Conservation (phyloP, 2,329 filamentous ascomycete genomes). For the Ceratocystis lukuohia region DNA sequence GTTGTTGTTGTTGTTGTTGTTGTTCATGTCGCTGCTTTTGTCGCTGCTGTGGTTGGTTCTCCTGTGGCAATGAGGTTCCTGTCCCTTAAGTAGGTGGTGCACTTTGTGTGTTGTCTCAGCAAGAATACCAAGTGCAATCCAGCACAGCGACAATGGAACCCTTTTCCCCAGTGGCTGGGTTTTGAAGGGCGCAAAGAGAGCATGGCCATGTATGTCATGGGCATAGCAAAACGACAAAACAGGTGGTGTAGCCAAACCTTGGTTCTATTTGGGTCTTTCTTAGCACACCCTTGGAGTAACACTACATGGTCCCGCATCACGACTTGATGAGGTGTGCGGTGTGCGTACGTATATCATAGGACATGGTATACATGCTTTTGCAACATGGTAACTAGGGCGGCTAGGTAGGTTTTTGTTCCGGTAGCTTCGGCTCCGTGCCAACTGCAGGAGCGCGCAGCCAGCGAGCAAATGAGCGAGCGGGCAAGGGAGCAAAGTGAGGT, state of each 20-base stretch:
- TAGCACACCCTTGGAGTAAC: neutral
- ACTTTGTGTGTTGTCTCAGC: conserved; percentile 2
- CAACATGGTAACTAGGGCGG: neutral
- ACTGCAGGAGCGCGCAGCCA: neutral
- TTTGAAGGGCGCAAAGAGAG: neutral
- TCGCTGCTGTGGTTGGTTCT: too few relatives aligned
- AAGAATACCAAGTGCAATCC: conserved; percentile 7
- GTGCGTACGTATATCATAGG: neutral
- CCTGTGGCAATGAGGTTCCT: neutral
- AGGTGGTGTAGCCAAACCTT: neutral
- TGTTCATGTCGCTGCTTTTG: neutral
- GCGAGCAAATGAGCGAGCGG: neutral
- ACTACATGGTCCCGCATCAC: neutral
- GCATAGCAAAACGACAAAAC: neutral
- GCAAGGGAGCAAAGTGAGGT: neutral
- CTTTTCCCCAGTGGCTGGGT: neutral
- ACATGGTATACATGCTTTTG: neutral
- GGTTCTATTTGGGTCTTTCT: neutral
- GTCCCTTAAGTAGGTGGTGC: neutral
- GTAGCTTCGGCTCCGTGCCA: neutral
- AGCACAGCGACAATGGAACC: neutral
- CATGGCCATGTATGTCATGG: too few relatives aligned
- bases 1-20: neutral
- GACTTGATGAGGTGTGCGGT: neutral
- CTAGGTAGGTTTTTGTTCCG: neutral